phyloP scores from a whole-genome alignment of 2,329 filamentous ascomycete genomes.

The Cladosporium sp. region DNA sequence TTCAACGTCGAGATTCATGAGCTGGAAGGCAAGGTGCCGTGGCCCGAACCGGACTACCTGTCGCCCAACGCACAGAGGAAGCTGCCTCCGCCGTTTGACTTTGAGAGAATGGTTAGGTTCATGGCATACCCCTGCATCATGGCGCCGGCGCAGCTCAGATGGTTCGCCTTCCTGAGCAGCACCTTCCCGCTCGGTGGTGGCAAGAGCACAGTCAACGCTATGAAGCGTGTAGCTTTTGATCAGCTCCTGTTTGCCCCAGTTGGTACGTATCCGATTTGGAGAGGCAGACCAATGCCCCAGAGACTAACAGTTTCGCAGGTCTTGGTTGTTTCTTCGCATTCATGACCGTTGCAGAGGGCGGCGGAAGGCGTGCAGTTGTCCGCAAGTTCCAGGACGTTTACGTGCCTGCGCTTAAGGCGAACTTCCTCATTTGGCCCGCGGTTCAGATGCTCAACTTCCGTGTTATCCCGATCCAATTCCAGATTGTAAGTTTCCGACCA shows the following conservation, averaged over 20 bases:
- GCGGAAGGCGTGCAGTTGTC: constrained; percentile 69
- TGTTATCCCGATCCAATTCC: constrained; percentile 88
- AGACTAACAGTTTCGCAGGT: constrained; percentile 38
- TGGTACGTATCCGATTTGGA: background rate
- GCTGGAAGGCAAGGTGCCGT: constrained; percentile 71
- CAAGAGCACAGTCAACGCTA: constrained; percentile 58
- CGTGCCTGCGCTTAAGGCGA: constrained; percentile 87
- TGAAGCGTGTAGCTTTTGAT: constrained; percentile 88
- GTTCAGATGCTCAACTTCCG: constrained; percentile 97
- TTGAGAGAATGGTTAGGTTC: constrained; percentile 87
- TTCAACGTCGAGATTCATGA: constrained; percentile 85
- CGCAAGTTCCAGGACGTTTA: constrained; percentile 93
- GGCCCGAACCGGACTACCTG: constrained; percentile 59
- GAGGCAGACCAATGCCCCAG: background rate
- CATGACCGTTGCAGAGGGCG: constrained; percentile 94
- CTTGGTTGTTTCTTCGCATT: constrained; percentile 86
- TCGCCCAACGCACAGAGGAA: constrained; percentile 46
- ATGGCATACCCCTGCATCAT: constrained; percentile 97
- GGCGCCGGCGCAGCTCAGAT: constrained; percentile 91
- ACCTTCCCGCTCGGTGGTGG: constrained; percentile 58
- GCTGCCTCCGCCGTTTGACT: constrained; percentile 82
- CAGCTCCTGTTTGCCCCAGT: constrained; percentile 83
- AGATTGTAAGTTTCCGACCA: constrained; percentile 64
- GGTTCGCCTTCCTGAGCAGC: constrained; percentile 80
- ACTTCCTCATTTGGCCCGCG: constrained; percentile 89